Conservation (phyloP, 805 yeast species). For the Candida qinlingensis region DNA sequence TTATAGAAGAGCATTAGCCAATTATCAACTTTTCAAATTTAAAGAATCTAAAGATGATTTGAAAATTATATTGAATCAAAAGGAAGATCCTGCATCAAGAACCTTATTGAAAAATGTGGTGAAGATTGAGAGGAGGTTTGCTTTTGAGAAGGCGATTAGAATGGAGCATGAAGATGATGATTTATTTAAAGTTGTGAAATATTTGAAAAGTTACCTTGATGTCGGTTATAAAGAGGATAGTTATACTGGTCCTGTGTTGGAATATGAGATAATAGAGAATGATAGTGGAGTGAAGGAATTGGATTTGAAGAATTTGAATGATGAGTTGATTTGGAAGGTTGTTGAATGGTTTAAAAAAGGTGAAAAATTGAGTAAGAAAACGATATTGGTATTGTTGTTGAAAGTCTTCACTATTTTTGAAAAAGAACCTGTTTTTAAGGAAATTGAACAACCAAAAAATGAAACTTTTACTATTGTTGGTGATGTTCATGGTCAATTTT, state of each 20-base stretch:
- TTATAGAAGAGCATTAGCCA: constrained; percentile 81
- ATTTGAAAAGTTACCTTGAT: constrained; percentile 1
- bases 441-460: constrained; percentile 35
- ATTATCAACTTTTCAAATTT: constrained; percentile 70
- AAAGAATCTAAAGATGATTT: constrained; percentile 70
- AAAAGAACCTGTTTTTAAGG: constrained; percentile 71
- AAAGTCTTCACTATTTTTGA: constrained; percentile 61
- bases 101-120: constrained; percentile 58
- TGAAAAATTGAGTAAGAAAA: constrained; percentile 69
- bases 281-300: constrained; percentile 11
- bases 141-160: constrained; percentile 84
- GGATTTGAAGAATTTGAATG: constrained; percentile 32
- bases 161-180: constrained; percentile 59
- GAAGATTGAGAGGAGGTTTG: constrained; percentile 60
- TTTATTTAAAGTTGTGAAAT: constrained; percentile 21
- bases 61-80: constrained; percentile 49
- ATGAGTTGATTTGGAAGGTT: constrained; percentile 56
- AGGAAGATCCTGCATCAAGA: constrained; percentile 61
- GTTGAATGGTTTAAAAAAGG: constrained; percentile 70
- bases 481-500: constrained; percentile 97
- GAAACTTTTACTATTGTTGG: constrained; percentile 76
- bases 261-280: constrained; percentile 28
- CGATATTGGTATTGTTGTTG: constrained; percentile 75
- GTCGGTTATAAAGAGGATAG: constrained; percentile 38
- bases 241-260: constrained; percentile 56